Conservation (phyloP, 768 basidiomycete species). For the Rhodotorula diobovata region DNA sequence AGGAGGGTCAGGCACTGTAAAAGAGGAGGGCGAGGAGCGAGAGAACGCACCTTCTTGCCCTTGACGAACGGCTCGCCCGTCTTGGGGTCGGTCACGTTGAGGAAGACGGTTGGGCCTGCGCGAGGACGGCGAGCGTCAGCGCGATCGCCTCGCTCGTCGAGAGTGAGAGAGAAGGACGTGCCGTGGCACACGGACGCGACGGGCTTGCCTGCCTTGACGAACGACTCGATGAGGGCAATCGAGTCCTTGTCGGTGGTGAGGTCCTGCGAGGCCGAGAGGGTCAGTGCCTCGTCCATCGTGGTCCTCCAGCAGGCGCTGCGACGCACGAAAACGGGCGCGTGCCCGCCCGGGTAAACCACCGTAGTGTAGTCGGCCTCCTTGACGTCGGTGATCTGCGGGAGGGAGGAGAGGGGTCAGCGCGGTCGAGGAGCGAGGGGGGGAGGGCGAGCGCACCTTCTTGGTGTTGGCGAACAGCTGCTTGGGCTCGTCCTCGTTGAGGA, state of each 20-base stretch:
- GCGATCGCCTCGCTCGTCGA: not conserved
- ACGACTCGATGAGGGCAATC: slow-evolving; percentile 6
- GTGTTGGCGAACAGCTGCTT: slow-evolving; percentile 57
- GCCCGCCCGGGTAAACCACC: slow-evolving; percentile 67
- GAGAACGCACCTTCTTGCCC: slow-evolving; percentile 50
- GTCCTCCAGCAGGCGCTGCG: slow-evolving; percentile 46
- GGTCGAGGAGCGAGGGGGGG: no score
- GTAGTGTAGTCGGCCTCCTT: slow-evolving; percentile 62
- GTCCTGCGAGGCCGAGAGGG: slow-evolving; percentile 12
- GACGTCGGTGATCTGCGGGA: slow-evolving; percentile 56
- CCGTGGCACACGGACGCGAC: slow-evolving; percentile 69
- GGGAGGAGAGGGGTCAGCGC: not conserved
- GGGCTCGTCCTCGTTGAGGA: slow-evolving; percentile 49
- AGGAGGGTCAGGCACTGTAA: no score
- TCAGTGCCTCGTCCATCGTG: slow-evolving; percentile 59
- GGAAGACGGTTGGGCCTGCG: slow-evolving; percentile 57
- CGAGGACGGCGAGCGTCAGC: not conserved
- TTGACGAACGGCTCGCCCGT: slow-evolving; percentile 26
- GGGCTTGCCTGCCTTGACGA: slow-evolving; percentile 62
- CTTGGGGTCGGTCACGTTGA: slow-evolving; percentile 8
- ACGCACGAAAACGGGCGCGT: slow-evolving; percentile 62
- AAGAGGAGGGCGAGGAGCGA: no score
- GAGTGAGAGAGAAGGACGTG: not conserved
- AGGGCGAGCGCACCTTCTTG: slow-evolving; percentile 47
- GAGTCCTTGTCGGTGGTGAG: slow-evolving; percentile 10